A percentile compares a stretch with the other conserved stretches of the same genome.
These are phyloP conservation scores for Verticillium klebahnii DNA, from an alignment of 2,329 filamentous ascomycete species.

Conservation along the genomic window DNA sequence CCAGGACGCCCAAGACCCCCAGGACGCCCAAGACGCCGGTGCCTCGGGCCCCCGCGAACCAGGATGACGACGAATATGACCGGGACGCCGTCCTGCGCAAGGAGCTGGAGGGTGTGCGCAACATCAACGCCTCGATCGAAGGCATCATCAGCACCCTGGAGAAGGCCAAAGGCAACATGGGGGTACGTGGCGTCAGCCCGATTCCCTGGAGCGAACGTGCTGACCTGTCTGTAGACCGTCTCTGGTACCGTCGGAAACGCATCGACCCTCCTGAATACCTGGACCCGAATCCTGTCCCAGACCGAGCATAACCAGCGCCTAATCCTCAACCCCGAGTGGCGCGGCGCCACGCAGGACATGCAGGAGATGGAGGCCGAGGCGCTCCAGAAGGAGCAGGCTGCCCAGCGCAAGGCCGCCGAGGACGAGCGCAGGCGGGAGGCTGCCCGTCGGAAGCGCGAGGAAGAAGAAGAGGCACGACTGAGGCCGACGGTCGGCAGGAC, in stretches of 20 bases:
- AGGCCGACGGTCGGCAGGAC: conserved; percentile 27
- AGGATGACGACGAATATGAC: conserved; percentile 42
- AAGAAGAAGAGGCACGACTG: conserved; percentile 46
- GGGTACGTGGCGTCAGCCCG: conserved; percentile 40
- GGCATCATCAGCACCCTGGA: conserved; percentile 67
- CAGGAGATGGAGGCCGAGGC: conserved; percentile 82
- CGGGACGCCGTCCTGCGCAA: conserved; percentile 70
- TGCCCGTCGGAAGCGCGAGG: conserved; percentile 57
- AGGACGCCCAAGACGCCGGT: conserved; percentile 42
- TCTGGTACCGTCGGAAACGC: conserved; percentile 81
- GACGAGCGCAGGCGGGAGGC: conserved; percentile 75
- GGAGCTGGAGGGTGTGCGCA: conserved; percentile 78
- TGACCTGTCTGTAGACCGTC: conserved; percentile 57
- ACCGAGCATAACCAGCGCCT: conserved; percentile 96
- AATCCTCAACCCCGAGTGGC: conserved; percentile 83
- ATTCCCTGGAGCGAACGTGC: background rate
- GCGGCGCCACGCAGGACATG: conserved; percentile 81
- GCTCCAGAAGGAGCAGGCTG: conserved; percentile 66
- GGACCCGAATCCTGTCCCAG: conserved; percentile 93
- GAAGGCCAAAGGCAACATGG: conserved; percentile 72
- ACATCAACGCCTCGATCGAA: conserved; percentile 86
- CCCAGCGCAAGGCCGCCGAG: conserved; percentile 70
- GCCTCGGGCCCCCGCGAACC: conserved; percentile 35
- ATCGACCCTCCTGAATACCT: conserved; percentile 86
- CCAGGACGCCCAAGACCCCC: conserved; percentile 33